phyloP scores from a whole-genome alignment of 257 asterid species.

The Fraxinus cuspidata region DNA sequence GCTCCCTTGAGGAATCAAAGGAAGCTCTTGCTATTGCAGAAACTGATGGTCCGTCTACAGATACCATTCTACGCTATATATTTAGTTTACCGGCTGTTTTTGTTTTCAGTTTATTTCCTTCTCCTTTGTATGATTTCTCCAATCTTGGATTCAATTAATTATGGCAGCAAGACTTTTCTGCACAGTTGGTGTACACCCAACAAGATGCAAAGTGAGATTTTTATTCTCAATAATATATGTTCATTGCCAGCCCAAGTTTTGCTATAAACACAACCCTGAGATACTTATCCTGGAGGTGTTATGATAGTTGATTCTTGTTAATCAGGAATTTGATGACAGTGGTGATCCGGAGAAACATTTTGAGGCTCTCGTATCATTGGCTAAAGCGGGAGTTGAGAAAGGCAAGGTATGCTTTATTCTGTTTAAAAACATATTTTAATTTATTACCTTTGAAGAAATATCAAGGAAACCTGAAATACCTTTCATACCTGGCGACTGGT shows the following conservation, averaged over 20 bases:
- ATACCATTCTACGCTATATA: conserved; percentile 16
- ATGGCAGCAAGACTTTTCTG: conserved; percentile 87
- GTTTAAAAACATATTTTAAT: conserved; percentile 11
- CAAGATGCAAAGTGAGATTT: conserved; percentile 84
- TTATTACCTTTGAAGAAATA: not conserved
- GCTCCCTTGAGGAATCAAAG: conserved; percentile 88
- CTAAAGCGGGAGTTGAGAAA: conserved; percentile 83
- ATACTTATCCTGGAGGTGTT: conserved; percentile 18
- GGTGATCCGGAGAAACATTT: conserved; percentile 88
- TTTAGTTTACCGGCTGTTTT: conserved; percentile 11
- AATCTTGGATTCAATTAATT: conserved; percentile 5
- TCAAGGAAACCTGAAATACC: conserved; percentile 2
- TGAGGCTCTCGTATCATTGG: conserved; percentile 73
- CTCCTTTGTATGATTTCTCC: conserved; percentile 9
- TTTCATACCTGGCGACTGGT: not conserved
- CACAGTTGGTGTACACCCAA: conserved; percentile 99
- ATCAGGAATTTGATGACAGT: conserved; percentile 89
- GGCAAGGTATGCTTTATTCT: conserved; percentile 71
- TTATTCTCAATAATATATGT: conserved; percentile 19
- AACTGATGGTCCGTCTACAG: conserved; percentile 70
- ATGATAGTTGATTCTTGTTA: conserved; percentile 12
- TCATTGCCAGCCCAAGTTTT: conserved; percentile 1
- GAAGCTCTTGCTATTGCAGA: conserved; percentile 96
- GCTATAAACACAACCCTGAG: conserved; percentile 10
- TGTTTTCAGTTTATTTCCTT: not conserved